Evolutionary conservation across 2,329 filamentous ascomycete genomes (phyloP).

Genomic region (Ascochyta lentis): DNA sequence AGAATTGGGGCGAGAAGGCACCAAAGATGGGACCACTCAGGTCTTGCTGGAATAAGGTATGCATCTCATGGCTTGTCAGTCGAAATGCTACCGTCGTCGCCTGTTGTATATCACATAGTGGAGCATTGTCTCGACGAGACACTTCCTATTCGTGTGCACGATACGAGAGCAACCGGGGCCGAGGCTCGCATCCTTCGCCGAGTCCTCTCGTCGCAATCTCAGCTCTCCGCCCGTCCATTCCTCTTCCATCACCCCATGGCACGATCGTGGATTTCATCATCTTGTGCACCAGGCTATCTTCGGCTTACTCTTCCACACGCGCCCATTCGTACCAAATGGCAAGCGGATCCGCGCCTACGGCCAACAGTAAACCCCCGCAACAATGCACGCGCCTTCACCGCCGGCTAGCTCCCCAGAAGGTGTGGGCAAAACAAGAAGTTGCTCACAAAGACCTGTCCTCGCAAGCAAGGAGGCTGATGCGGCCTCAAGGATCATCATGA

Average conservation of each 20-base stretch:
- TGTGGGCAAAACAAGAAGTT: conserved; percentile 7
- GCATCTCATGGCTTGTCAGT: background rate
- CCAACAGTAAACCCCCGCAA: conserved; percentile 27
- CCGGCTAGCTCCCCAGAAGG: conserved; percentile 26
- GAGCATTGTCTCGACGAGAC: background rate
- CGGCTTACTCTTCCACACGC: conserved; percentile 32
- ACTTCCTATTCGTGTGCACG: background rate
- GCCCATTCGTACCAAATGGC: background rate
- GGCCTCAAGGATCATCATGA: conserved; percentile 12
- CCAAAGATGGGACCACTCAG: background rate
- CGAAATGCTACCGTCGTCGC: background rate
- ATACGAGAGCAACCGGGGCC: conserved; percentile 11
- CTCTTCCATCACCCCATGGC: conserved; percentile 29
- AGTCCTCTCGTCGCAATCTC: conserved; percentile 8
- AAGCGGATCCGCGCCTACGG: conserved; percentile 12
- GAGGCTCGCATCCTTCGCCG: conserved; percentile 14
- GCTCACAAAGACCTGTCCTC: conserved; percentile 10
- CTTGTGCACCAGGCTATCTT: conserved; percentile 35
- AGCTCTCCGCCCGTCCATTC: conserved; percentile 20
- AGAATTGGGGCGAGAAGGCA: background rate
- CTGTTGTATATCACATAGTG: background rate
- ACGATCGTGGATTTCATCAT: conserved; percentile 14
- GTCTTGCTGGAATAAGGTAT: background rate
- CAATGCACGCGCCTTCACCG: conserved; percentile 31
- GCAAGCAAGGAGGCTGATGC: conserved; percentile 23